Evolutionary conservation across 805 yeast genomes (phyloP).

Genomic region (Starmera amethionina): DNA sequence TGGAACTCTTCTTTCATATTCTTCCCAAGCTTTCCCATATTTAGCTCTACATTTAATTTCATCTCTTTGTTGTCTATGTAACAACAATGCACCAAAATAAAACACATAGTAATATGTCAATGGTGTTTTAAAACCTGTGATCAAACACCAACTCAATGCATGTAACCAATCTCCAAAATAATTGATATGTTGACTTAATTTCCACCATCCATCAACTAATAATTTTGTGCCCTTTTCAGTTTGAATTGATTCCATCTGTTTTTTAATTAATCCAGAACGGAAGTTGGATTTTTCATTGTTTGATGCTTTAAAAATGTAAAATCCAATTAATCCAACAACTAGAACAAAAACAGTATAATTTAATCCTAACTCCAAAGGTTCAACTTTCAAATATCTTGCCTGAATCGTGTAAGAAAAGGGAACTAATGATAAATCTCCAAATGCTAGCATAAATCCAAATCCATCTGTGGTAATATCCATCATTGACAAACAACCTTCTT

Average conservation of each 20-base stretch:
- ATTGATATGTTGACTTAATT: conserved; percentile 81
- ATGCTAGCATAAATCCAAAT: conserved; percentile 90
- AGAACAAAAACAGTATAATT: conserved; percentile 28
- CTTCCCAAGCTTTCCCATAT: conserved; percentile 80
- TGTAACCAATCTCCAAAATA: conserved; percentile 94
- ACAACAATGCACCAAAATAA: conserved; percentile 70
- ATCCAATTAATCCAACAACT: conserved; percentile 50
- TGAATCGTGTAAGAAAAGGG: conserved; percentile 90
- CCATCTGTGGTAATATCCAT: conserved; percentile 96
- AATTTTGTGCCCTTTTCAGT: conserved; percentile 74
- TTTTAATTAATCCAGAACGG: conserved; percentile 60
- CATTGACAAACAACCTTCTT: conserved; percentile 85
- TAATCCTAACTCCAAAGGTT: conserved; percentile 45
- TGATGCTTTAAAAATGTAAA: conserved; percentile 72
- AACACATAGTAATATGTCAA: conserved; percentile 81
- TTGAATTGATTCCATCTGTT: conserved; percentile 55
- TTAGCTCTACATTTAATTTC: conserved; percentile 83
- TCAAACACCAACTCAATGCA: conserved; percentile 86
- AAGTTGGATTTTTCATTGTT: conserved; percentile 81
- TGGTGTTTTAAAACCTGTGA: conserved; percentile 75
- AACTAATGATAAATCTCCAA: conserved; percentile 88
- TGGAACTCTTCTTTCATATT: conserved; percentile 74
- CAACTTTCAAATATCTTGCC: conserved; percentile 66
- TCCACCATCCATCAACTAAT: conserved; percentile 95
- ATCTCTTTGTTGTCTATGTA: conserved; percentile 88